A percentile compares a stretch with the other conserved stretches of the same genome.
These are phyloP conservation scores for Thelonectria blattea DNA, from an alignment of 2,329 filamentous ascomycete species.

Conservation along the genomic window DNA sequence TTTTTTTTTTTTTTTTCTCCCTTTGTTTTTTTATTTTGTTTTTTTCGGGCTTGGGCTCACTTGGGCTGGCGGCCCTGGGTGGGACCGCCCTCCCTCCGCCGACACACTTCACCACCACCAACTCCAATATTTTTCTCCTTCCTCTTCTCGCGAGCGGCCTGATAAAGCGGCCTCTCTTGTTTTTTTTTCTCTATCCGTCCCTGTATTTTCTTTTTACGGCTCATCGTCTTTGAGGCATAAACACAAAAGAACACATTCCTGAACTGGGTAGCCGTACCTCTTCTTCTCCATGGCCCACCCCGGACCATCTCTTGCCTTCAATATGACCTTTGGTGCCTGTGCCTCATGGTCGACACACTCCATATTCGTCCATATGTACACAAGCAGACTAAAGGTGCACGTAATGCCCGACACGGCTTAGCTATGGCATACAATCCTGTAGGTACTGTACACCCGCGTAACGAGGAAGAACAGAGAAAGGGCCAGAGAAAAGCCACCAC, in stretches of 20 bases:
- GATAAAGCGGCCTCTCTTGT: not conserved
- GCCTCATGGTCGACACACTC: not conserved
- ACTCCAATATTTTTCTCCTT: conserved; percentile 7
- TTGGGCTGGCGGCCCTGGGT: not conserved
- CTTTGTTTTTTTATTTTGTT: conserved; percentile 27
- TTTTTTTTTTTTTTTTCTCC: conserved; percentile 36
- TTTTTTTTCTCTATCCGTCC: not conserved
- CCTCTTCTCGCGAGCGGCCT: not conserved
- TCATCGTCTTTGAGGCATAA: conserved; percentile 27
- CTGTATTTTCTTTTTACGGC: conserved; percentile 18
- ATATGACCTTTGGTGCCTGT: no score
- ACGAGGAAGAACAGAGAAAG: not conserved
- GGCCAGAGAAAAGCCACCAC: not conserved
- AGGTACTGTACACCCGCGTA: not conserved
- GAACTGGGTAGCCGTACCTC: conserved; percentile 48
- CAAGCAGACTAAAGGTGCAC: not conserved
- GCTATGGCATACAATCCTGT: not conserved
- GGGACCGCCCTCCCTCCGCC: conserved; percentile 13
- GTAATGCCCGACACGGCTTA: not conserved
- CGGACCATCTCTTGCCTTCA: conserved; percentile 16
- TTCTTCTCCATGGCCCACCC: conserved; percentile 43
- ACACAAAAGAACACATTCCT: conserved; percentile 32
- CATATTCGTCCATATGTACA: not conserved
- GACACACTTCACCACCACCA: not conserved
- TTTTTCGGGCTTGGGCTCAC: conserved; percentile 11